These are phyloP conservation scores for Funneliformis caledonium DNA, from an alignment of 371 early-diverging fungal species.

Conservation along the genomic window DNA sequence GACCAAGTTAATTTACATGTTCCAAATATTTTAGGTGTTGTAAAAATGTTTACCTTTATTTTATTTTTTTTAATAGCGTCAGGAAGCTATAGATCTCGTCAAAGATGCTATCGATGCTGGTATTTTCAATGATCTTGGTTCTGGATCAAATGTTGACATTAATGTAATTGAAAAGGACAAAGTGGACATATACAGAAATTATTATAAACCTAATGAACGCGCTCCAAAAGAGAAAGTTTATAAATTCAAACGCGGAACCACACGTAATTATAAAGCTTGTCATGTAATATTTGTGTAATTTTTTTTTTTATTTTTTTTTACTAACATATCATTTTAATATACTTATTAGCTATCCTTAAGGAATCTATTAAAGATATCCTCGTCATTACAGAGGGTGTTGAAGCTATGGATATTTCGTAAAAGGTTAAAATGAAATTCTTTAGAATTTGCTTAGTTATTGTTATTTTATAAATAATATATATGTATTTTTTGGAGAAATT, in stretches of 20 bases:
- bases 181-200: constrained; percentile 79
- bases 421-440: background rate
- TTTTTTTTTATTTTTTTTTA: background rate
- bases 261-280: constrained; percentile 31
- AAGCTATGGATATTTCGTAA: constrained; percentile 30
- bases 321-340: background rate
- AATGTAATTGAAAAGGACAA: constrained; percentile 83
- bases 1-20: constrained; percentile 35
- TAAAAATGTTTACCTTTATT: background rate
- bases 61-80: constrained; percentile 59
- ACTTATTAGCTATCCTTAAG: constrained; percentile 12
- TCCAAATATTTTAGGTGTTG: too few species aligned
- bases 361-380: background rate
- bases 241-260: constrained; percentile 41
- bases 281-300: background rate
- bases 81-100: constrained; percentile 94
- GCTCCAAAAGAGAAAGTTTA: constrained; percentile 86
- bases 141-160: constrained; percentile 98
- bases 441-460: too few species aligned
- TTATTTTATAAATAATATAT: too few species aligned
- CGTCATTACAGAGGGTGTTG: constrained; percentile 4
- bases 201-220: constrained; percentile 88
- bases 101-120: constrained; percentile 97
- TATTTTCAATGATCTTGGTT: constrained; percentile 99
- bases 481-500: too few species aligned